Percentiles rank a stretch among this genome's conserved stretches.
These are phyloP conservation scores for Clitopilus passeckerianus DNA, from an alignment of 768 basidiomycete species.

Conservation along the genomic window DNA sequence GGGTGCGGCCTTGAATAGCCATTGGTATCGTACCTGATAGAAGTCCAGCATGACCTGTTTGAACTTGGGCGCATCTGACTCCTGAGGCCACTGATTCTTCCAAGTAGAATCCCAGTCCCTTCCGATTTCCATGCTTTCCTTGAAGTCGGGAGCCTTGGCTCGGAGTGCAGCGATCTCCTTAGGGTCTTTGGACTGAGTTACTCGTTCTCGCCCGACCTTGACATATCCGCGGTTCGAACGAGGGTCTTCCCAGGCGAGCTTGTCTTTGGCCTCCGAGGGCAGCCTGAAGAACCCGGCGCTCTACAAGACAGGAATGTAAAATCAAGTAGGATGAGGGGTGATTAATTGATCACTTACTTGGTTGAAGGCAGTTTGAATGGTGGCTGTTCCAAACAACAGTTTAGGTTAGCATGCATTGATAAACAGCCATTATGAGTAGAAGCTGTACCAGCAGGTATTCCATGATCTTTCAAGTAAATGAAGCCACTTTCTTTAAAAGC, in stretches of 20 bases:
- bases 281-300: conserved; percentile 74
- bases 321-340: background rate
- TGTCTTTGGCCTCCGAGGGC: conserved; percentile 55
- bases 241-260: conserved; percentile 80
- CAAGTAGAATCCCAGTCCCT: conserved; percentile 74
- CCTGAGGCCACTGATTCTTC: conserved; percentile 79
- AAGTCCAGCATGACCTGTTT: conserved; percentile 72
- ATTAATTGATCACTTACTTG: conserved; percentile 39
- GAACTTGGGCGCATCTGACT: conserved; percentile 59
- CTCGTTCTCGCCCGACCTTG: conserved; percentile 73
- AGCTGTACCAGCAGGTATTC: conserved; percentile 46
- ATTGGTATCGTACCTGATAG: conserved; percentile 45
- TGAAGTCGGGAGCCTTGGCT: conserved; percentile 72
- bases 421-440: background rate
- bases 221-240: conserved; percentile 86
- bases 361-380: conserved; percentile 54
- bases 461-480: conserved; percentile 72
- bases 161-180: conserved; percentile 71
- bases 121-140: conserved; percentile 89
- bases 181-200: conserved; percentile 67
- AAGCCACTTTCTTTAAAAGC: conserved; percentile 83
- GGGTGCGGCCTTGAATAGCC: background rate
- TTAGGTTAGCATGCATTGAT: too few species aligned
- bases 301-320: conserved; percentile 28
- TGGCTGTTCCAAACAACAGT: conserved; percentile 18